phyloP scores from a whole-genome alignment of 2,329 filamentous ascomycete species.

The Emydomyces testavorans region DNA sequence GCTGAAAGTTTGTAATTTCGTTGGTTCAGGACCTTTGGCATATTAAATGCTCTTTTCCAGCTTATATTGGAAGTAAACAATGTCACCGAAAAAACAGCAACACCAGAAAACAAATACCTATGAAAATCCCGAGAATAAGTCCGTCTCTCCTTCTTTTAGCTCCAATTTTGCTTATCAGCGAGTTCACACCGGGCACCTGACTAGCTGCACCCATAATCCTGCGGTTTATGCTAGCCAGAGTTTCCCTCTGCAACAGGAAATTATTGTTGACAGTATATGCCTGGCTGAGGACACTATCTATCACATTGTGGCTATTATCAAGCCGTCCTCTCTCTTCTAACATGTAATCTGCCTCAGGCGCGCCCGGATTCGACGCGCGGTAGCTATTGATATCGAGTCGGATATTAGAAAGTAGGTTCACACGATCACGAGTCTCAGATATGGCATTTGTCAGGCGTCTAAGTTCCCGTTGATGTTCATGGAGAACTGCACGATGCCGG shows the following conservation, averaged over 20 bases:
- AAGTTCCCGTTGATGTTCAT: slow-evolving; percentile 76
- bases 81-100: slow-evolving; percentile 63
- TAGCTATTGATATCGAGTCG: slow-evolving; percentile 87
- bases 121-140: slow-evolving; percentile 81
- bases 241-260: slow-evolving; percentile 79
- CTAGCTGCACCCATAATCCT: slow-evolving; percentile 81
- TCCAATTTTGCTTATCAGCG: slow-evolving; percentile 81
- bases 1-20: no score
- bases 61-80: slow-evolving; percentile 4
- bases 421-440: slow-evolving; percentile 66
- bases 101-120: slow-evolving; percentile 81
- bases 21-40: no score
- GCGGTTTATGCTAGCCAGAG: slow-evolving; percentile 74
- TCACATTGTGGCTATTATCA: slow-evolving; percentile 79
- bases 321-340: slow-evolving; percentile 74
- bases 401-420: slow-evolving; percentile 82
- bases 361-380: slow-evolving; percentile 65
- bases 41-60: no score
- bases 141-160: slow-evolving; percentile 91
- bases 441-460: slow-evolving; percentile 62
- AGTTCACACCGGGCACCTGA: slow-evolving; percentile 86
- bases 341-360: slow-evolving; percentile 93
- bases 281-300: slow-evolving; percentile 83
- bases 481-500: slow-evolving; percentile 79
- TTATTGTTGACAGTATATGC: slow-evolving; percentile 94